Evolutionary conservation across 2,329 filamentous ascomycete genomes (phyloP).

Genomic region (Ilyonectria destructans): DNA sequence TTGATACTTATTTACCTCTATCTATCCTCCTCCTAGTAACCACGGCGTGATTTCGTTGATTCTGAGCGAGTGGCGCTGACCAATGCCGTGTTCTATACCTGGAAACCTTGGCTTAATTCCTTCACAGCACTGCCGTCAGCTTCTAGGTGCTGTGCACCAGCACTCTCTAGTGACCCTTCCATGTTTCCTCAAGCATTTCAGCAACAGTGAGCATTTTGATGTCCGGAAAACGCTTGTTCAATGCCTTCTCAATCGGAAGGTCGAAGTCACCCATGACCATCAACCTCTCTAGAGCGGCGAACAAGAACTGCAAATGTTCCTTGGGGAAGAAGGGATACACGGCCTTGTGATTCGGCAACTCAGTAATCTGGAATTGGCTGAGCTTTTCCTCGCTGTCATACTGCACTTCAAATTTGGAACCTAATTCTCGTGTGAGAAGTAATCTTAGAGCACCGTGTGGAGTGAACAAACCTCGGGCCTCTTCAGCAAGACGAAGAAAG

Average conservation of each 20-base stretch:
- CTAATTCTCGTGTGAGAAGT: neutral
- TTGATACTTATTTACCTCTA: too few species aligned
- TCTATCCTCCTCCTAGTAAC: too few species aligned
- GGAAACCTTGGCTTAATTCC: neutral
- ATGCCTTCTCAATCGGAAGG: constrained; percentile 13
- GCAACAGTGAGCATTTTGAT: constrained; percentile 11
- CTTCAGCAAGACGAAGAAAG: constrained; percentile 60
- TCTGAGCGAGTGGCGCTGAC: too few species aligned
- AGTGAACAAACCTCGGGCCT: constrained; percentile 52
- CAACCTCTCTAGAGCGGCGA: neutral
- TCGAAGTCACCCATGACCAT: constrained; percentile 5
- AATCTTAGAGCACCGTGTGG: neutral
- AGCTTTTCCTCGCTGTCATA: constrained; percentile 11
- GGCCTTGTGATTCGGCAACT: constrained; percentile 18
- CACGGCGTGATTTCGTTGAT: too few species aligned
- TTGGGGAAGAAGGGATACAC: constrained; percentile 21
- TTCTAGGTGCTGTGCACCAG: neutral
- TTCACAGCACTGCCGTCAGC: neutral
- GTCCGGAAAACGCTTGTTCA: constrained; percentile 15
- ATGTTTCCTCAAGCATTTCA: constrained; percentile 11
- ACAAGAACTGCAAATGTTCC: constrained; percentile 8
- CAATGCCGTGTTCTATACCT: too few species aligned
- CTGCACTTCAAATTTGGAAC: constrained; percentile 12
- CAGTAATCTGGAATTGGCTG: constrained; percentile 10
- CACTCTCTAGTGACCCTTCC: neutral